Evolutionary conservation across 495 filamentous ascomycete species (phyloP), one percentile per base, ranked within the genome.

Genomic region (Rostrohypoxylon terebratum): DNA sequence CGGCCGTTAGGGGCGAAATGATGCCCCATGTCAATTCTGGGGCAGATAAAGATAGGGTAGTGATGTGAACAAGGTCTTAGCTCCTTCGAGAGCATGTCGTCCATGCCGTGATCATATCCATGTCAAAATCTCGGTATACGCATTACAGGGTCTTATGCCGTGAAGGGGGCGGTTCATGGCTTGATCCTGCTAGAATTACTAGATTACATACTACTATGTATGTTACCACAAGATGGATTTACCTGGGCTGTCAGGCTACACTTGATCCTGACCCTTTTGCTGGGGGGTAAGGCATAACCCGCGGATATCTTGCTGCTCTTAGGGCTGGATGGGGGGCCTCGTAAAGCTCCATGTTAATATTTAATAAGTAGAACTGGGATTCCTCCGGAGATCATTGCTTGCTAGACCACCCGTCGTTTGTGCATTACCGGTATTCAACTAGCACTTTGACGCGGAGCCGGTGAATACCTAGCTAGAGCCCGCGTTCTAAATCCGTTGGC

Each of bases 141-240:
- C 21, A 53, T 58, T 55, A 21, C 48, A 34, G 34, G 57, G 58
- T 13, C 20, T 23, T 25, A 55, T 55, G 58, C 48, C 48, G 50
- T 38, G 66, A 11, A 18, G 50, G 47, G 47, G n/a, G 48, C 38
- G 48, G 16, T 68, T 62, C 5, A 62, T 62, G 57, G 66, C 66
- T 62, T 68, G 47, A 68, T 62, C 58, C 66, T 55, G 16, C 66
- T 23, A 25, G 44, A 61, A 53, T 61, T 68, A 68, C 65, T 61
- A n/a, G n/a, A n/a, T n/a, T n/a, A n/a, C n/a, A n/a, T n/a, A n/a
- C n/a, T n/a, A n/a, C n/a, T n/a, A n/a, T n/a, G n/a, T n/a, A 36
- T 68, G 13, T 34, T 66, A 47, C 63, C 55, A 23, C 6, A 18
- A 54, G 45, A 68, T 68, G 64, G 33, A 54, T 68, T 25, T 21